A percentile compares a stretch with the other conserved stretches of the same genome.
Conservation (phyloP, 2,329 filamentous ascomycete genomes). For the Colletotrichum sojae region DNA sequence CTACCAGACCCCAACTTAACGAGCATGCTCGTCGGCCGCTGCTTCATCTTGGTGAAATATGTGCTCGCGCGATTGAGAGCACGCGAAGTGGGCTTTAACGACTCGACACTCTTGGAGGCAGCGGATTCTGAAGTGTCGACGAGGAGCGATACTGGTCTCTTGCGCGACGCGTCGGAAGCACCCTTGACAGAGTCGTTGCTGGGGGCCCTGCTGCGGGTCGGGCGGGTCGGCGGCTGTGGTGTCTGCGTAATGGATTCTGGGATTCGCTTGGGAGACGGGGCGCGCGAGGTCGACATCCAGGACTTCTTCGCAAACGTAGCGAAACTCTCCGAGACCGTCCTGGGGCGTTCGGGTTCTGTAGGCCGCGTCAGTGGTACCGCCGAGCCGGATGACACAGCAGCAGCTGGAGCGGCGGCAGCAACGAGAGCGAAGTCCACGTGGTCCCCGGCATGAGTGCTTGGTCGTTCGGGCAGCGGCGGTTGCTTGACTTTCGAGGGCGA, state of each 20-base stretch:
- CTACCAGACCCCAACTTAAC: constrained; percentile 55
- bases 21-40: constrained; percentile 59
- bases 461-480: constrained; percentile 46
- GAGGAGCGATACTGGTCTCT: constrained; percentile 49
- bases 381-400: constrained; percentile 29
- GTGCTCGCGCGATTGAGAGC: constrained; percentile 60
- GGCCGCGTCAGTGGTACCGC: constrained; percentile 39
- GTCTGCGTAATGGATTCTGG: constrained; percentile 43
- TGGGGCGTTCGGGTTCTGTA: constrained; percentile 52
- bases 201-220: constrained; percentile 27
- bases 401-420: constrained; percentile 15
- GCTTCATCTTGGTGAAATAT: constrained; percentile 68
- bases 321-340: constrained; percentile 61
- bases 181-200: constrained; percentile 42
- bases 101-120: constrained; percentile 53
- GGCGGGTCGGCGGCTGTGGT: constrained; percentile 44
- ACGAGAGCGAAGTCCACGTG: constrained; percentile 18
- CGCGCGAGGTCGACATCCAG: constrained; percentile 65
- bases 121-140: constrained; percentile 43
- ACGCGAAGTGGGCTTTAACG: constrained; percentile 54
- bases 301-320: constrained; percentile 65
- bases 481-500: constrained; percentile 55
- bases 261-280: constrained; percentile 60
- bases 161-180: constrained; percentile 50
- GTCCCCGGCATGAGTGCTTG: constrained; percentile 38